Evolutionary conservation across 1,284 basidiomycete genomes (phyloP).

Genomic region (Ceratobasidium sp.): DNA sequence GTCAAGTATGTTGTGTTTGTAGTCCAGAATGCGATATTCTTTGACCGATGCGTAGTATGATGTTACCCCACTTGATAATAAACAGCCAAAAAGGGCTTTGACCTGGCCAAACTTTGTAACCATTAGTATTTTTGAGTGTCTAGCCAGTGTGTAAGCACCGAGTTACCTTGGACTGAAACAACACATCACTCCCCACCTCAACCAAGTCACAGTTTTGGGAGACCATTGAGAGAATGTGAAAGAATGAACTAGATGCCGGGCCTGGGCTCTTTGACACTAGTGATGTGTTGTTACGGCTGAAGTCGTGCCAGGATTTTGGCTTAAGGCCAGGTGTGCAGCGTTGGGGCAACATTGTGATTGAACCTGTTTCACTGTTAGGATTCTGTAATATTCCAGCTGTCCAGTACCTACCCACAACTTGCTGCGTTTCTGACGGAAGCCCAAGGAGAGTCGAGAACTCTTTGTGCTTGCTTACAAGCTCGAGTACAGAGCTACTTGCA

Average conservation of each 20-base stretch:
- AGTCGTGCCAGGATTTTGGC: background rate
- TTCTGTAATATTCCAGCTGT: background rate
- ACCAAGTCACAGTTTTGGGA: background rate
- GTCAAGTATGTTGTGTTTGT: background rate
- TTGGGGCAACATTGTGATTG: background rate
- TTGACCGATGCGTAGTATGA: background rate
- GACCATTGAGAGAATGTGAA: background rate
- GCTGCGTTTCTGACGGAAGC: background rate
- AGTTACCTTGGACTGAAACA: background rate
- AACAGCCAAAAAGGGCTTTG: background rate
- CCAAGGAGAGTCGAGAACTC: background rate
- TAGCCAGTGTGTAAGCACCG: background rate
- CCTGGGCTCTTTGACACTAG: background rate
- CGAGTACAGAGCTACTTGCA: background rate
- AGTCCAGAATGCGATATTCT: background rate
- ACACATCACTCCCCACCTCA: background rate
- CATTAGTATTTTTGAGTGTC: background rate
- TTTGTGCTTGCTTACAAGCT: background rate
- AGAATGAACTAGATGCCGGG: background rate
- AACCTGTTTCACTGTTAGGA: background rate
- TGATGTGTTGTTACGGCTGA: background rate
- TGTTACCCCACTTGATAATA: background rate
- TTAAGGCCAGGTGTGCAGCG: background rate
- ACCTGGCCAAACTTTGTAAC: conserved; percentile 3
- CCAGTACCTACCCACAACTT: background rate